Evolutionary conservation across 1,284 basidiomycete species (phyloP), one percentile per base, ranked within the genome.

Genomic region (Rhodotorula sp.): DNA sequence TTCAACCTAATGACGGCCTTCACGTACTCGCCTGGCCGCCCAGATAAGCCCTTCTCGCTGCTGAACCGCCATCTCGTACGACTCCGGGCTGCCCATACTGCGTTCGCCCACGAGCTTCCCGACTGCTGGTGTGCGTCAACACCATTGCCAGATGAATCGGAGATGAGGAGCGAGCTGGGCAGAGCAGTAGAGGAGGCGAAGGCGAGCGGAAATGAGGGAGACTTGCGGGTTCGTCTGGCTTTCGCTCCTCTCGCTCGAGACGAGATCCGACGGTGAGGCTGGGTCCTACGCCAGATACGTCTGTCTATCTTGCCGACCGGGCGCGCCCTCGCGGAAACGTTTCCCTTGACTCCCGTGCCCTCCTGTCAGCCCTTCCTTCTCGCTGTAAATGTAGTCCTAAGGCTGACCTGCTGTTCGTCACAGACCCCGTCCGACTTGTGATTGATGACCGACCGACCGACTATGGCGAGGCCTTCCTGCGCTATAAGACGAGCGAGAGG

Each of bases 371-470:
- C 31, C 5, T 9, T 37, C 28, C 26, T n/a, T 40, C 26, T 16
- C 60, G 44, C 16, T 0, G 4, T n/a, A 26, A 11, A 26, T 9
- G 10, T 51, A 26, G 47, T 16, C 28, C 34, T 16, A 7, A 16
- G 13, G 28, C 50, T 40, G 6, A 15, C 20, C 44, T 9, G n/a
- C 26, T 46, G 1, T 16, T 20, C 0, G 2, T 16, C 2, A 10
- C 59, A 73, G 72, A 66, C 37, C 69, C 61, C 0, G 59, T 73
- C 44, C 64, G 62, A 0, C 64, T 73, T 18, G 69, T 70, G 6
- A 16, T 71, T 2, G 72, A 71, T 31, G 58, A 61, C 57, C 51
- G 54, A 20, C 51, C 66, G 10, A 68, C 69, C 1, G 47, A 26
- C 6, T 73, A 71, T 37, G 7, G n/a, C 8, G 64, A 66, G 44